A percentile compares a stretch with the other conserved stretches of the same genome.
phyloP scores from a whole-genome alignment of 495 filamentous ascomycete genomes.

The Penicillium cinerascens region DNA sequence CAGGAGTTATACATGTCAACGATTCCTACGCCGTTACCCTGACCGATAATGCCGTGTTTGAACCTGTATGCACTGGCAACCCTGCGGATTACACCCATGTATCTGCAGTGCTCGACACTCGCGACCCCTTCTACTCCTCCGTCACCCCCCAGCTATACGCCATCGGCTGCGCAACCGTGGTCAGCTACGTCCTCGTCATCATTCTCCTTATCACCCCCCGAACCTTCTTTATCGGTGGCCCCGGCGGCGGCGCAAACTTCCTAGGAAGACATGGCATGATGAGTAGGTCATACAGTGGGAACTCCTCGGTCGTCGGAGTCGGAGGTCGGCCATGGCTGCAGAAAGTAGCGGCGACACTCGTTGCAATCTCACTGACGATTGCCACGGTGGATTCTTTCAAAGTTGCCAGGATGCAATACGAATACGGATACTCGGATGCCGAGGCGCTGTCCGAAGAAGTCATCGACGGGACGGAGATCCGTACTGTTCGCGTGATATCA shows the following conservation, averaged over 20 bases:
- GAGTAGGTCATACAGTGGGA: constrained; percentile 63
- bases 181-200: constrained; percentile 90
- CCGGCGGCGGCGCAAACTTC: constrained; percentile 62
- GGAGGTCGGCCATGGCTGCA: constrained; percentile 93
- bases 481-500: constrained; percentile 84
- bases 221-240: constrained; percentile 80
- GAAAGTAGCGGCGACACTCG: constrained; percentile 85
- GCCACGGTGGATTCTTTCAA: constrained; percentile 86
- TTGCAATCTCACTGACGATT: constrained; percentile 88
- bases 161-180: constrained; percentile 83
- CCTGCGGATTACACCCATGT: constrained; percentile 26
- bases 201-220: constrained; percentile 90
- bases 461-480: constrained; percentile 75
- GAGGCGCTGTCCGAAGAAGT: constrained; percentile 67
- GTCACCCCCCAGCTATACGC: constrained; percentile 88
- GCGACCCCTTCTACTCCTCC: constrained; percentile 89
- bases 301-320: constrained; percentile 74
- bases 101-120: constrained; percentile 53
- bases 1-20: constrained; percentile 57
- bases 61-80: constrained; percentile 55
- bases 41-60: constrained; percentile 57
- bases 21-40: constrained; percentile 58
- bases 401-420: constrained; percentile 77
- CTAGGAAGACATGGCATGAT: constrained; percentile 84
- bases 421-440: constrained; percentile 68